Conservation (phyloP, 306 rosid genomes). For the Inga leiocalycina region DNA sequence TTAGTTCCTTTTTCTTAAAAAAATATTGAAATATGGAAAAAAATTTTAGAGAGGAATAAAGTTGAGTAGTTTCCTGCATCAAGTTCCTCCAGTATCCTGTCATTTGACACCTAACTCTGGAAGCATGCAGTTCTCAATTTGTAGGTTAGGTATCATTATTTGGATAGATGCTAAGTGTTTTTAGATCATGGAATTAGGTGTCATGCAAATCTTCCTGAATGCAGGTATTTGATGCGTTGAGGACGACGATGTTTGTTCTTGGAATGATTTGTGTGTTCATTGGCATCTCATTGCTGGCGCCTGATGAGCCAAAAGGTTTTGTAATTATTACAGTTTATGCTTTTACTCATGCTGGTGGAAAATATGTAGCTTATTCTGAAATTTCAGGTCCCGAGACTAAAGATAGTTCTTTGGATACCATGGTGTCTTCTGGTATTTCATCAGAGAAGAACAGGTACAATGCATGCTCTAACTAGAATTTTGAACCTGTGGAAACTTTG, state of each 20-base stretch:
- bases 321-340: conserved; percentile 6
- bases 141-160: neutral
- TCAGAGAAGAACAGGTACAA: conserved; percentile 72
- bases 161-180: conserved; percentile 21
- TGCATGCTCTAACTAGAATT: neutral
- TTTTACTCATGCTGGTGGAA: conserved; percentile 21
- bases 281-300: conserved; percentile 96
- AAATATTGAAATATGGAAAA: neutral
- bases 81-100: conserved; percentile 9
- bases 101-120: neutral
- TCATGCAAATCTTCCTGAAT: conserved; percentile 40
- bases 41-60: neutral
- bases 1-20: neutral
- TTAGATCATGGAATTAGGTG: conserved; percentile 23
- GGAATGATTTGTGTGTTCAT: conserved; percentile 89
- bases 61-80: conserved; percentile 1
- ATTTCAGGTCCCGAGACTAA: conserved; percentile 69
- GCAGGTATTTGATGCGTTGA: conserved; percentile 86
- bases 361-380: conserved; percentile 35
- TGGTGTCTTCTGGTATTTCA: conserved; percentile 60
- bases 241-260: conserved; percentile 93
- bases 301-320: conserved; percentile 92
- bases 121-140: conserved; percentile 6
- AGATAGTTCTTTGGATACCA: conserved; percentile 64
- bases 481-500: neutral